Percentiles rank a stretch among this genome's conserved stretches.
phyloP scores from a whole-genome alignment of 1,284 basidiomycete genomes.

The Moniliophthora roreri region DNA sequence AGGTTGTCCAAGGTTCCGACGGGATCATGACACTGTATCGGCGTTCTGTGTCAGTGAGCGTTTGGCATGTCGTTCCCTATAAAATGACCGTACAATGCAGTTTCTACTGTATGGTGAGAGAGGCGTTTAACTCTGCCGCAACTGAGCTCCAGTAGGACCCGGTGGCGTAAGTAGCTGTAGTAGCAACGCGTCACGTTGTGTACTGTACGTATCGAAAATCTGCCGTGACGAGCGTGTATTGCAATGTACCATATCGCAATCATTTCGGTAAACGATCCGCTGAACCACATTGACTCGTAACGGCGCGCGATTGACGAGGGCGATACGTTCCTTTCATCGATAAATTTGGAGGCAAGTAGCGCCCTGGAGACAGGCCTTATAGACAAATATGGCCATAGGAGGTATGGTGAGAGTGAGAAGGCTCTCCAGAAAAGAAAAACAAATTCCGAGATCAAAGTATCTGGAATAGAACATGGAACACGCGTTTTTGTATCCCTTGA shows the following conservation, averaged over 20 bases:
- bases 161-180: too few species aligned
- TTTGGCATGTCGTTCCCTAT: conserved; percentile 6
- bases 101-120: neutral
- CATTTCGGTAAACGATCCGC: too few species aligned
- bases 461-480: neutral
- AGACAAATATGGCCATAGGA: neutral
- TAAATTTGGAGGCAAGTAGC: too few species aligned
- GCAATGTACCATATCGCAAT: too few species aligned
- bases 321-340: too few species aligned
- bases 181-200: too few species aligned
- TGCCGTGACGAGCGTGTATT: too few species aligned
- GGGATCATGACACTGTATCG: conserved; percentile 1
- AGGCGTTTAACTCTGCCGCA: conserved; percentile 3
- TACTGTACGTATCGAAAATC: too few species aligned
- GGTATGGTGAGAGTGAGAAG: neutral
- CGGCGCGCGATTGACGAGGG: too few species aligned
- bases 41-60: conserved; percentile 3
- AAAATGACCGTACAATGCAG: neutral
- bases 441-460: neutral
- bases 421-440: neutral
- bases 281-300: too few species aligned
- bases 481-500: neutral
- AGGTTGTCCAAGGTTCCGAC: conserved; percentile 2
- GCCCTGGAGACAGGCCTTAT: too few species aligned
- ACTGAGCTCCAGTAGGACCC: neutral